Percentiles rank a stretch among this genome's conserved stretches.
Conservation (phyloP, 2,329 filamentous ascomycete genomes). For the Diaporthe citri region DNA sequence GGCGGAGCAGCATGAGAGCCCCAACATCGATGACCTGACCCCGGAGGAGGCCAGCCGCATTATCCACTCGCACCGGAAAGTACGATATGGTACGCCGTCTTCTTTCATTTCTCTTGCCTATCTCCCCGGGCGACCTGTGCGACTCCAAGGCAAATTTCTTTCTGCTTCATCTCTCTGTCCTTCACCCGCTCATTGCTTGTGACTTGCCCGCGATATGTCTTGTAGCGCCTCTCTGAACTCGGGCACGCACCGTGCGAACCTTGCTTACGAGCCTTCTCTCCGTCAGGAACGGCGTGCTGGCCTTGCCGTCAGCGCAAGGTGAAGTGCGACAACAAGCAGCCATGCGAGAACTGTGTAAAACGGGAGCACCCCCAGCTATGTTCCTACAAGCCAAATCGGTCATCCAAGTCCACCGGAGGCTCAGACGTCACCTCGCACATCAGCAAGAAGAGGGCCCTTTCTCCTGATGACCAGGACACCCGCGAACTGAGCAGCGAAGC, state of each 20-base stretch:
- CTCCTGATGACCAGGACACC: slow-evolving; percentile 52
- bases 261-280: slow-evolving; percentile 8
- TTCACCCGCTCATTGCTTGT: background rate
- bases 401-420: slow-evolving; percentile 47
- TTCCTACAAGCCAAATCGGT: slow-evolving; percentile 74
- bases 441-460: slow-evolving; percentile 41
- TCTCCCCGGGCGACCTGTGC: background rate
- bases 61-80: slow-evolving; percentile 77
- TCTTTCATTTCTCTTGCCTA: background rate
- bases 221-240: background rate
- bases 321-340: slow-evolving; percentile 77
- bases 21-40: slow-evolving; percentile 69
- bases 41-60: slow-evolving; percentile 76
- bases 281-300: slow-evolving; percentile 73
- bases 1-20: slow-evolving; percentile 59
- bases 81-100: slow-evolving; percentile 71
- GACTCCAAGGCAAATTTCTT: background rate
- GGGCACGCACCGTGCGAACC: background rate
- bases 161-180: background rate
- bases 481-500: slow-evolving; percentile 52
- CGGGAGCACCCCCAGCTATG: slow-evolving; percentile 74
- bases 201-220: background rate
- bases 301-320: slow-evolving; percentile 77
- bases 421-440: slow-evolving; percentile 43
- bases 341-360: slow-evolving; percentile 77